A percentile compares a stretch with the other conserved stretches of the same genome.
Evolutionary conservation across 2,329 filamentous ascomycete species (phyloP).

Genomic region (Cytospora schulzeri): DNA sequence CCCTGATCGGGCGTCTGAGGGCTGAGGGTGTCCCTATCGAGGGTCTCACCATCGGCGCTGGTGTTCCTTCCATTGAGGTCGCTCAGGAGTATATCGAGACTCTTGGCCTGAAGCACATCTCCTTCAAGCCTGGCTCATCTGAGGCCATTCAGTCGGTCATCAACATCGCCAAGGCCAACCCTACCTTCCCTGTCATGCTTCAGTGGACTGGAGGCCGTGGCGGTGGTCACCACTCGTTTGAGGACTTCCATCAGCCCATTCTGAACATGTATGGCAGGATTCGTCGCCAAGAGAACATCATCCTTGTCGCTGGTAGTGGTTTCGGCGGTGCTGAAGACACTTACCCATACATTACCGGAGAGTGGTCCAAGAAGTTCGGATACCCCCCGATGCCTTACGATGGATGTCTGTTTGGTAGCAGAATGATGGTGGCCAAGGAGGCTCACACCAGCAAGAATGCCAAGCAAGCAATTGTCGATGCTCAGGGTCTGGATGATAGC

Average conservation of each 20-base stretch:
- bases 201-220: constrained; percentile 96
- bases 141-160: constrained; percentile 88
- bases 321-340: constrained; percentile 90
- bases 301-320: constrained; percentile 86
- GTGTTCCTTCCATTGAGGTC: constrained; percentile 90
- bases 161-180: constrained; percentile 93
- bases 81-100: constrained; percentile 94
- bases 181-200: constrained; percentile 86
- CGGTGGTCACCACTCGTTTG: constrained; percentile 91
- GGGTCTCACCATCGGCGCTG: constrained; percentile 88
- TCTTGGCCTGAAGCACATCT: constrained; percentile 87
- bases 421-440: constrained; percentile 94
- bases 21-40: constrained; percentile 88
- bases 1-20: constrained; percentile 76
- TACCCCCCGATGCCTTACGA: constrained; percentile 95
- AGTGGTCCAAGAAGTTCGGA: constrained; percentile 83
- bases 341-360: constrained; percentile 87
- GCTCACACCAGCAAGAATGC: constrained; percentile 84
- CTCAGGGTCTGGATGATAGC: constrained; percentile 76
- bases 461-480: constrained; percentile 88
- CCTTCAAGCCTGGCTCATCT: constrained; percentile 89
- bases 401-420: constrained; percentile 85
- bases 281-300: constrained; percentile 81
- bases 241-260: constrained; percentile 93
- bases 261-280: constrained; percentile 90